Base-by-base conservation (phyloP, 2,329 filamentous ascomycete genomes). In the Blumeria hordei region DNA sequence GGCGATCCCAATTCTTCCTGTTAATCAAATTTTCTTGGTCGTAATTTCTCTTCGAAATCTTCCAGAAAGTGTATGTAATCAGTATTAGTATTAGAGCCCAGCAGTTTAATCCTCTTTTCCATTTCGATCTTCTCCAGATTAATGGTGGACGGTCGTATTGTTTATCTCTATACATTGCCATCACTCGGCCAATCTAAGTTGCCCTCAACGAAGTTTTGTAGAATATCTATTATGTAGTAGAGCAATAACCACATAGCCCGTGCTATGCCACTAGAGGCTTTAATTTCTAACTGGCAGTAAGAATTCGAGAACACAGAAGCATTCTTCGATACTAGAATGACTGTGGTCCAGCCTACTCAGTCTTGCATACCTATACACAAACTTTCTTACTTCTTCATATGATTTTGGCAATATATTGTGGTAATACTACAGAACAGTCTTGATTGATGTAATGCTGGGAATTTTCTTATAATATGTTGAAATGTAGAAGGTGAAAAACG, bases 91-190 rank as follows among this genome's bases (percentile, higher is more conserved):
- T 9, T 43, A 43, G 10, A 6, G 14, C 6, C 10, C 6, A 6
- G 18, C 39, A n/a, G 14, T 16, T 16, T 16, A 43, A 43, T 6
- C 6, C 39, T 62, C 76, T 75, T 66, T 75, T 76, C 70, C 78
- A 81, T 61, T 77, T 68, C 36, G 77, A 73, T 54, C 73, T 72
- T 58, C 73, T 72, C 62, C 77, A 76, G 61, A 76, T 72, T 58
- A 77, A 77, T 36, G 74, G 70, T 45, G 76, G 73, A 62, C 85
- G 81, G 53, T 74, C 75, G 65, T 85, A 92, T n/a, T 92, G 92
- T 68, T 98, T 98, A 70, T 98, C 92, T 70, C 98, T 98, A 72
- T 98, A 98, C 84, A 96, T 88, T 49, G 92, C 92, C 21, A 28
- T 28, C 21, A 28, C 21, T 28, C 21, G 4, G 21, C 21, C 21